Conservation (phyloP, 2,329 filamentous ascomycete species). For the Stemphylium vesicarium region DNA sequence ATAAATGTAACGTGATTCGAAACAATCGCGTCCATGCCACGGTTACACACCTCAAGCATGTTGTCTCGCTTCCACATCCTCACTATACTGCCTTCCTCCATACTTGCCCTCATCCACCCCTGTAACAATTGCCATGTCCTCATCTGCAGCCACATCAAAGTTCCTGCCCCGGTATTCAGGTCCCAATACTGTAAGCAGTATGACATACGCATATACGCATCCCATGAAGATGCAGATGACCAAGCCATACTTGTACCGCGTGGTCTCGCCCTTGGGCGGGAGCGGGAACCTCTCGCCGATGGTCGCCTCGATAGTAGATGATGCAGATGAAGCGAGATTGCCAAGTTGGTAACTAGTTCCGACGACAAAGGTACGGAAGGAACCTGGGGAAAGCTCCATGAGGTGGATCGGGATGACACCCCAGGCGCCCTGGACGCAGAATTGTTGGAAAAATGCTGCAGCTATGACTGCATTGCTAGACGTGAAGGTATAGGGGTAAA, state of each 20-base stretch:
- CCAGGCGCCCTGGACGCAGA: conserved; percentile 55
- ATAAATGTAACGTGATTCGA: not conserved
- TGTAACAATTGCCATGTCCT: conserved; percentile 41
- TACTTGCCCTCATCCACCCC: conserved; percentile 17
- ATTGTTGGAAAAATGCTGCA: conserved; percentile 78
- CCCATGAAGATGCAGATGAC: conserved; percentile 94
- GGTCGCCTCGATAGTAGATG: conserved; percentile 76
- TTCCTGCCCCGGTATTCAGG: conserved; percentile 54
- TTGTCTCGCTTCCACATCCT: conserved; percentile 7
- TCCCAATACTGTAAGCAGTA: conserved; percentile 68
- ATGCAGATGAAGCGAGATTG: conserved; percentile 73
- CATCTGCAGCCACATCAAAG: conserved; percentile 43
- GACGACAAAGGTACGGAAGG: conserved; percentile 76
- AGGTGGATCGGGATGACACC: conserved; percentile 68
- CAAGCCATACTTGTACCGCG: conserved; percentile 68
- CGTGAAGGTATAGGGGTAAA: conserved; percentile 84
- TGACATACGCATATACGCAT: conserved; percentile 72
- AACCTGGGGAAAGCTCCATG: conserved; percentile 76
- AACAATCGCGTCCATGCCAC: not conserved
- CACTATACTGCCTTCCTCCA: conserved; percentile 11
- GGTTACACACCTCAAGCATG: not conserved
- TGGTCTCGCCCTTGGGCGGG: conserved; percentile 53
- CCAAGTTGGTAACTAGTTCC: conserved; percentile 79
- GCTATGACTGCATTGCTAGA: conserved; percentile 70
- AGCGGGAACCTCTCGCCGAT: conserved; percentile 79